A percentile compares a stretch with the other conserved stretches of the same genome.
phyloP scores from a whole-genome alignment of 306 rosid species.

The Adenanthera pavonina region DNA sequence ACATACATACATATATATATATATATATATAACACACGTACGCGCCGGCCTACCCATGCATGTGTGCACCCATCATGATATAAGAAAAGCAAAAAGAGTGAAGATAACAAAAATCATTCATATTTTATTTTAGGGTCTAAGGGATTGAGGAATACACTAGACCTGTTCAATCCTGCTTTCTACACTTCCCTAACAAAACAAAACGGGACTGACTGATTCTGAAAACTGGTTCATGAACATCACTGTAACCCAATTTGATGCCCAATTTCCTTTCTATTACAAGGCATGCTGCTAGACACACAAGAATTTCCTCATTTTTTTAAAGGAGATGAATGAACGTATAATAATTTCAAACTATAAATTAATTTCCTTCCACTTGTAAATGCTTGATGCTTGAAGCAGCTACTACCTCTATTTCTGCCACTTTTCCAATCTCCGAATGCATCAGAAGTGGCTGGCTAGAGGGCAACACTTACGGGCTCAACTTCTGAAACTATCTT shows the following conservation, averaged over 20 bases:
- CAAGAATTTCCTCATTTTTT: slow-evolving; percentile 43
- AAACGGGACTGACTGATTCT: slow-evolving; percentile 42
- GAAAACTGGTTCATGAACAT: slow-evolving; percentile 49
- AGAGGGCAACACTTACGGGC: slow-evolving; percentile 28
- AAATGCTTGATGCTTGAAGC: slow-evolving; percentile 25
- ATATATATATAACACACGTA: too few relatives aligned
- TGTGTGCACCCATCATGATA: neutral
- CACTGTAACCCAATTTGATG: slow-evolving; percentile 36
- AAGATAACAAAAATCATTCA: neutral
- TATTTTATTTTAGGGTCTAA: slow-evolving; percentile 8
- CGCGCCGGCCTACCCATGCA: too few relatives aligned
- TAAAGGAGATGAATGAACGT: slow-evolving; percentile 46
- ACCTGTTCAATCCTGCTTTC: slow-evolving; percentile 44
- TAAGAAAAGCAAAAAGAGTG: slow-evolving; percentile 6
- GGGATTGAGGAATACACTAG: slow-evolving; percentile 46
- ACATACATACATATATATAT: too few relatives aligned
- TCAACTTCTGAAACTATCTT: slow-evolving; percentile 25
- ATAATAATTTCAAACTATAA: slow-evolving; percentile 34
- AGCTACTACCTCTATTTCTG: slow-evolving; percentile 24
- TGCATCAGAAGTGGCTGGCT: slow-evolving; percentile 38
- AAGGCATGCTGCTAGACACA: slow-evolving; percentile 39
- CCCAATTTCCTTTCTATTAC: slow-evolving; percentile 28
- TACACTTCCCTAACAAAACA: slow-evolving; percentile 47
- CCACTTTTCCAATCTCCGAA: slow-evolving; percentile 18
- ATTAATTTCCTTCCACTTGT: slow-evolving; percentile 33